Evolutionary conservation across 805 yeast species (phyloP), one percentile per base, ranked within the genome.

Genomic region (Metschnikowia sp.): DNA sequence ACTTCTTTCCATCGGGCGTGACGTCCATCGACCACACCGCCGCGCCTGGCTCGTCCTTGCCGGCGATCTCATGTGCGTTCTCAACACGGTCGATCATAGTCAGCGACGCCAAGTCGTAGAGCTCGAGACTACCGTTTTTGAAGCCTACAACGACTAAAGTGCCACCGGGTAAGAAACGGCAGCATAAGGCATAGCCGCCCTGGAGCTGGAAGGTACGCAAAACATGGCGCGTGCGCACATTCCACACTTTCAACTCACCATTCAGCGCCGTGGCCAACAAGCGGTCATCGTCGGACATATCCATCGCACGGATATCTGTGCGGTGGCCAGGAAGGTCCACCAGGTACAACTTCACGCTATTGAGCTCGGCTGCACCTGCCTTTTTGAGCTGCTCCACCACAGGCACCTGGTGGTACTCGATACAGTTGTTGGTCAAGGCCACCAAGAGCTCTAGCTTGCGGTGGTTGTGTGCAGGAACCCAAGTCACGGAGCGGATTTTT

Each of bases 21-120:
- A 94, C 63, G 63, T 92, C 97, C 56, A 94, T 72, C 1, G 96
- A 84, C 97, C 97, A 94, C 42, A 94, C 79, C 1, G 97, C 88
- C 18, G 70, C 55, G 6, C 72, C 71, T 32, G 62, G 64, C n/a
- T 64, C 71, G 12, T 61, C 69, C 19, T 48, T 49, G 4, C 55
- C 42, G 9, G 77, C 79, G 45, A 45, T 47, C 13, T 53, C 59
- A 61, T 88, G 96, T 0, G 96, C 97, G 40, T 51, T 59, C 48
- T 84, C 86, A 9, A 86, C 77, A 28, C 81, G 71, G 52, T 84
- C 87, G 4, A 94, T 65, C 52, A 87, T 65, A 0, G 90, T 75
- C 0, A 97, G 87, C 1, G 90, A 79, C 0, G 96, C 87, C 46
- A 94, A 78, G 65, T 94, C 99, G 61, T 85, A 87, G 39, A 94